phyloP scores from a whole-genome alignment of 305 asterid genomes.

The Solanum hybrid region DNA sequence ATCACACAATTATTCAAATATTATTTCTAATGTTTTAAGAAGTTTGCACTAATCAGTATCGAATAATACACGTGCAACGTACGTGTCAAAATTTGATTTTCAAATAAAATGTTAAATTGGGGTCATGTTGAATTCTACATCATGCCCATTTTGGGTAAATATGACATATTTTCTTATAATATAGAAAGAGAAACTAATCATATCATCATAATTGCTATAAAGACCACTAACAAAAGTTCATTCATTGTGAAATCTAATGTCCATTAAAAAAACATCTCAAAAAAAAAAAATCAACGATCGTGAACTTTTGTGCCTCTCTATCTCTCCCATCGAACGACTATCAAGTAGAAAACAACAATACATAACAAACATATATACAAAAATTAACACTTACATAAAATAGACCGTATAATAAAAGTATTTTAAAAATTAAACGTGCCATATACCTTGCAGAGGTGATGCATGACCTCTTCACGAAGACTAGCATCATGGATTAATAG shows the following conservation, averaged over 20 bases:
- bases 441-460: neutral
- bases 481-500: neutral
- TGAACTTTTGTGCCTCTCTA: neutral
- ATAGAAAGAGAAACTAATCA: too few species aligned
- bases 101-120: neutral
- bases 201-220: neutral
- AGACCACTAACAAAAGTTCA: neutral
- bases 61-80: neutral
- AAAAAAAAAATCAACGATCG: neutral
- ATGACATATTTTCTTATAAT: neutral
- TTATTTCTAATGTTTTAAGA: neutral
- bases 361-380: neutral
- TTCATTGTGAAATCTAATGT: neutral
- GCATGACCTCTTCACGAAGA: neutral
- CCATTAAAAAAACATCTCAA: neutral
- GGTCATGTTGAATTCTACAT: neutral
- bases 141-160: neutral
- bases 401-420: neutral
- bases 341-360: neutral
- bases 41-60: neutral
- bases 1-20: neutral
- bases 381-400: neutral
- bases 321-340: neutral
- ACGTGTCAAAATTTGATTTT: too few species aligned
- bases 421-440: neutral